Conservation (phyloP, 2,329 filamentous ascomycete species). For the Cladosporium colombiae region DNA sequence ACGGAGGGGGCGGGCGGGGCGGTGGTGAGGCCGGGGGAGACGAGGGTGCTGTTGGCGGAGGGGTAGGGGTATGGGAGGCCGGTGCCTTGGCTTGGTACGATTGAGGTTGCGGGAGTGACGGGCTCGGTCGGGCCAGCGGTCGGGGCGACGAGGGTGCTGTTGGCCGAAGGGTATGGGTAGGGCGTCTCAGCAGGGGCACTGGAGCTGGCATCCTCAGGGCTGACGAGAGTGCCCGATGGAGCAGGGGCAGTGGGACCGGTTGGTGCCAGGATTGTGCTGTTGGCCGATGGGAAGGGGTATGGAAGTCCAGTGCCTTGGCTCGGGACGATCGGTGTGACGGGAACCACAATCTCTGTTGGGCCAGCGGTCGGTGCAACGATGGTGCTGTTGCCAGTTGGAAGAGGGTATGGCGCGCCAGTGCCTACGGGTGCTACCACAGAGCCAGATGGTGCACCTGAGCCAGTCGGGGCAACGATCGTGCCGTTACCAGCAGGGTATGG, state of each 20-base stretch:
- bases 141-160: constrained; percentile 3
- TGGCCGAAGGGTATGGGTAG: constrained; percentile 1
- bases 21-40: constrained; percentile 11
- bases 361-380: constrained; percentile 6
- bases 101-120: background rate
- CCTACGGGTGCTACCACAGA: constrained; percentile 5
- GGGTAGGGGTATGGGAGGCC: constrained; percentile 10
- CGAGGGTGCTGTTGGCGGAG: constrained; percentile 20
- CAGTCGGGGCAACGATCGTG: constrained; percentile 12
- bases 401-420: constrained; percentile 13
- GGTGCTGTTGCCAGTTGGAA: constrained; percentile 9
- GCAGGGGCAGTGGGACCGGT: constrained; percentile 15
- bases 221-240: constrained; percentile 7
- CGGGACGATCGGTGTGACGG: background rate
- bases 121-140: background rate
- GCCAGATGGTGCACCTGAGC: constrained; percentile 9
- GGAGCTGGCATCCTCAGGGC: background rate
- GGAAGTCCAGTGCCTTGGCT: background rate
- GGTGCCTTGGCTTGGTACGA: background rate
- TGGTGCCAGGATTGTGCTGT: constrained; percentile 21
- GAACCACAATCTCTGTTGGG: background rate
- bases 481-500: constrained; percentile 18
- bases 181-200: background rate
- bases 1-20: constrained; percentile 24
- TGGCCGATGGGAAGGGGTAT: constrained; percentile 13